phyloP scores from a whole-genome alignment of 345 rosid genomes.

The Eucalyptus tenuipes region DNA sequence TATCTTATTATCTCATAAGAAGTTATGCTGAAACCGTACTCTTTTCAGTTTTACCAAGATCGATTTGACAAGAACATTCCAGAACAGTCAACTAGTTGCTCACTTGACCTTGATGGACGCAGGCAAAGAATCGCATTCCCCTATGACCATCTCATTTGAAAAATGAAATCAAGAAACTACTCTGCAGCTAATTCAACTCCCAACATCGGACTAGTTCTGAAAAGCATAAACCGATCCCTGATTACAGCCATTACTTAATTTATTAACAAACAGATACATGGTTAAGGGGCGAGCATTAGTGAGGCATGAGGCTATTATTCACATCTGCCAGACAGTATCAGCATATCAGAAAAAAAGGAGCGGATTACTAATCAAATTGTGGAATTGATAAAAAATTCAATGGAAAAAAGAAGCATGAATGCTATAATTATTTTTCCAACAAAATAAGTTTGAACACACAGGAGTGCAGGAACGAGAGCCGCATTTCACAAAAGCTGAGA shows the following conservation, averaged over 20 bases:
- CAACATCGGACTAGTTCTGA: not conserved
- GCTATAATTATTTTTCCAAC: not conserved
- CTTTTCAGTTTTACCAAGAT: too few relatives aligned
- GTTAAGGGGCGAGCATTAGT: not conserved
- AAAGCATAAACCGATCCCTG: not conserved
- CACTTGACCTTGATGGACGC: rapidly evolving
- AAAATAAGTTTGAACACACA: too few relatives aligned
- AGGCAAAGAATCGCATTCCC: rapidly evolving
- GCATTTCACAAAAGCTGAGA: too few relatives aligned
- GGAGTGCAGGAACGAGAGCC: too few relatives aligned
- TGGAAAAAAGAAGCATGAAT: not conserved
- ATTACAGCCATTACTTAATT: not conserved
- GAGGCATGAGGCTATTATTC: not conserved
- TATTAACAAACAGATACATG: not conserved
- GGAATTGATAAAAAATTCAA: too few relatives aligned
- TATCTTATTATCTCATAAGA: too few relatives aligned
- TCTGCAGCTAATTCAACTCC: rapidly evolving
- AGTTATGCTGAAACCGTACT: too few relatives aligned
- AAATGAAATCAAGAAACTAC: too few relatives aligned
- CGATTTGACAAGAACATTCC: too few relatives aligned
- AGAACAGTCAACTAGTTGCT: rapidly evolving
- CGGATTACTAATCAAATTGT: rapidly evolving
- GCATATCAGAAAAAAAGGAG: not conserved
- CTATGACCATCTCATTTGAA: not conserved
- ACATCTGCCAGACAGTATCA: not conserved